Conservation (phyloP, 2,329 filamentous ascomycete species). For the Ramularia endophylla region DNA sequence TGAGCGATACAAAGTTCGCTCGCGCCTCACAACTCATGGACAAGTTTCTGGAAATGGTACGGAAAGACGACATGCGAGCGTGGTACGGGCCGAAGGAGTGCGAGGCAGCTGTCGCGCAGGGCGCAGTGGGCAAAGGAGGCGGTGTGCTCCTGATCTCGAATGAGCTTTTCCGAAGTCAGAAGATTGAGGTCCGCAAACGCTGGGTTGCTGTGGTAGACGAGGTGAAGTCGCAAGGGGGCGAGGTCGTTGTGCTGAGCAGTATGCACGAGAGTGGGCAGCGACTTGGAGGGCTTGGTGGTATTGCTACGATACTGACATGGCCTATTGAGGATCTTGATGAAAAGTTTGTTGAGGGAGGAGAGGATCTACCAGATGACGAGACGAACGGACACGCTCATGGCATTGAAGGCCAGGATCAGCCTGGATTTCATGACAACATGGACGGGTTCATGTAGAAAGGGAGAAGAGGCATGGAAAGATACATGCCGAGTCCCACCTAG, state of each 20-base stretch:
- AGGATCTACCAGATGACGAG: constrained; percentile 15
- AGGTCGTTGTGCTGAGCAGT: constrained; percentile 82
- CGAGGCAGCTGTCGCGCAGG: constrained; percentile 73
- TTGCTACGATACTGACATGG: constrained; percentile 87
- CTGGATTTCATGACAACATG: neutral
- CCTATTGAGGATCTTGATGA: constrained; percentile 80
- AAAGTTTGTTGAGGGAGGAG: constrained; percentile 17
- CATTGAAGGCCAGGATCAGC: constrained; percentile 13
- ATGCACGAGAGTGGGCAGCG: constrained; percentile 90
- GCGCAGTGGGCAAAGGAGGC: constrained; percentile 80
- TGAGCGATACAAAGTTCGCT: constrained; percentile 83
- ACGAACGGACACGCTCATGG: constrained; percentile 9
- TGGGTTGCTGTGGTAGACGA: constrained; percentile 85
- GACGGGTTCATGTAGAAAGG: neutral
- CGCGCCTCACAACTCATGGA: constrained; percentile 82
- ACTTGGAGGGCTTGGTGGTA: constrained; percentile 74
- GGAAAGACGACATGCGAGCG: constrained; percentile 78
- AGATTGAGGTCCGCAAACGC: constrained; percentile 66
- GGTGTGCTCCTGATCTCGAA: constrained; percentile 84
- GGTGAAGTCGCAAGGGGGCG: constrained; percentile 77
- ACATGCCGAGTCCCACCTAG: too few species aligned
- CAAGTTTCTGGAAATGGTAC: constrained; percentile 68
- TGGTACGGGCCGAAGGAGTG: constrained; percentile 87
- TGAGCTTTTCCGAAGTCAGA: constrained; percentile 75
- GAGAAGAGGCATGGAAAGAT: too few species aligned